These are phyloP conservation scores for Crassisporium funariophilum DNA, from an alignment of 768 basidiomycete genomes.

Conservation along the genomic window DNA sequence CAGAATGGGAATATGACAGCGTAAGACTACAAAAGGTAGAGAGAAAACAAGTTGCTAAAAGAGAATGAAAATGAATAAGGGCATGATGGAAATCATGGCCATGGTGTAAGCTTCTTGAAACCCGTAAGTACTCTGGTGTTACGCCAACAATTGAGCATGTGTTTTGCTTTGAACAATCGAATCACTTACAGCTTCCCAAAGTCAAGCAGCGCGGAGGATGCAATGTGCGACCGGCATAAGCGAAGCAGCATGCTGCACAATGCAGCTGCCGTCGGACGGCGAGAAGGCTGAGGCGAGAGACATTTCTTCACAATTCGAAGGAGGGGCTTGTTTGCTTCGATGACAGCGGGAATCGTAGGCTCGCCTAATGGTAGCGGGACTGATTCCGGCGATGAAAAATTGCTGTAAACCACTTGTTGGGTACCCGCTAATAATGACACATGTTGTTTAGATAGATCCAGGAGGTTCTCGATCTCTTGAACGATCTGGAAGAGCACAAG, in stretches of 20 bases:
- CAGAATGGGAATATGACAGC: too few relatives aligned
- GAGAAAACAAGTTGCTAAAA: too few relatives aligned
- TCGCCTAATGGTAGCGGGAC: not conserved
- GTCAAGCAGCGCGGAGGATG: not conserved
- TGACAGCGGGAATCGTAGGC: not conserved
- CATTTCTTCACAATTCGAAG: not conserved
- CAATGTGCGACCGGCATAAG: not conserved
- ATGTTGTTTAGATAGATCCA: not conserved
- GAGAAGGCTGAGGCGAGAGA: not conserved
- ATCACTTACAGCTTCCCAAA: not conserved
- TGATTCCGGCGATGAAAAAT: not conserved
- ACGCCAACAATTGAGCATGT: too few relatives aligned
- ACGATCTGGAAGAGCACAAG: not conserved
- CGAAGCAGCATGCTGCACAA: not conserved
- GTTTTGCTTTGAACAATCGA: too few relatives aligned
- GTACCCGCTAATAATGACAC: not conserved
- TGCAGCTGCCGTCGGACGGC: not conserved
- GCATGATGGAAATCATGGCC: too few relatives aligned
- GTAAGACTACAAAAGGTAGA: too few relatives aligned
- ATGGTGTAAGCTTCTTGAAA: too few relatives aligned
- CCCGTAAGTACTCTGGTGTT: too few relatives aligned
- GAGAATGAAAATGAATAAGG: too few relatives aligned
- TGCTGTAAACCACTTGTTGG: not conserved
- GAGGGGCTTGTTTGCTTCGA: not conserved
- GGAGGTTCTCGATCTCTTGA: not conserved